phyloP scores from a whole-genome alignment of 495 filamentous ascomycete species.

The Talaromyces nanjingensis region DNA sequence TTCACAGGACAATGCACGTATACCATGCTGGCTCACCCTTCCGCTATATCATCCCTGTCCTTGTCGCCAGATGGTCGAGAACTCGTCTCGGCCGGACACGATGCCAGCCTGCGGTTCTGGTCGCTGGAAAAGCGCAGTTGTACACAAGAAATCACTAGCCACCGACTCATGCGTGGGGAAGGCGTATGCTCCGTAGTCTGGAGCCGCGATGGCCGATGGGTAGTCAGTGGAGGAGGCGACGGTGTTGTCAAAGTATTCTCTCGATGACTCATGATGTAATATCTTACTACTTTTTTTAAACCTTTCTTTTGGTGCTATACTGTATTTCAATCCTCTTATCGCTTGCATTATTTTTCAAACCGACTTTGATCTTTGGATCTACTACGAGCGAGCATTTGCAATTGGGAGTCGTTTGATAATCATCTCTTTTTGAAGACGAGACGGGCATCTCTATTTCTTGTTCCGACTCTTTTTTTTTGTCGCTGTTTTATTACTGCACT shows the following conservation, averaged over 20 bases:
- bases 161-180: constrained; percentile 88
- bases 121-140: constrained; percentile 90
- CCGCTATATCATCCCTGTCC: constrained; percentile 82
- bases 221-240: constrained; percentile 92
- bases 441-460: constrained; percentile 2
- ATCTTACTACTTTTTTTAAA: constrained; percentile 5
- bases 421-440: not conserved
- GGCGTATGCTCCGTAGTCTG: constrained; percentile 89
- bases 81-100: constrained; percentile 92
- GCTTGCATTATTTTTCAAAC: constrained; percentile 4
- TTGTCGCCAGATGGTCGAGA: constrained; percentile 89
- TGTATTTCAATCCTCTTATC: constrained; percentile 1
- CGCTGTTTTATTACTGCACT: constrained; percentile 1
- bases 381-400: constrained; percentile 11
- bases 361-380: constrained; percentile 7
- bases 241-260: constrained; percentile 95
- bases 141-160: constrained; percentile 86
- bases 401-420: constrained; percentile 6
- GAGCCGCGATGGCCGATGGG: constrained; percentile 90
- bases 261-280: constrained; percentile 30
- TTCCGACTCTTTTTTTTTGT: not conserved
- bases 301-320: not conserved
- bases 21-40: constrained; percentile 93
- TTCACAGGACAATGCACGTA: constrained; percentile 92
- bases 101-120: constrained; percentile 94